A percentile compares a stretch with the other conserved stretches of the same genome.
These are phyloP conservation scores for Fusarium sp. DNA, from an alignment of 2,329 filamentous ascomycete genomes.

Conservation along the genomic window DNA sequence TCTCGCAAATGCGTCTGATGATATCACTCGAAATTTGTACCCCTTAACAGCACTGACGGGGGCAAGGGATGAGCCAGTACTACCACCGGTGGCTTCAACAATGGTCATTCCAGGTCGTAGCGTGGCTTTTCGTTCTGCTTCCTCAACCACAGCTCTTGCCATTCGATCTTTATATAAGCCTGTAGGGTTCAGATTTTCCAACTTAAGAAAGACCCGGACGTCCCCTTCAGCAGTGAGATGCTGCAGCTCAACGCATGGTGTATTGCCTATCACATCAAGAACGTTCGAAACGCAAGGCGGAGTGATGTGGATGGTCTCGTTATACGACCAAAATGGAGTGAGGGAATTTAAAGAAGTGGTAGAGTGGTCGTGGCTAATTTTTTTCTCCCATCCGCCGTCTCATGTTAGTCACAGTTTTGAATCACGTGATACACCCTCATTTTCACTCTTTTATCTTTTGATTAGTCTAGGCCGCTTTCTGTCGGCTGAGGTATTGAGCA, in stretches of 20 bases:
- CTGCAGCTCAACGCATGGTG: background rate
- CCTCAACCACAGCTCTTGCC: constrained; percentile 14
- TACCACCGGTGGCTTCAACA: constrained; percentile 11
- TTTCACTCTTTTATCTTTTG: too few relatives aligned
- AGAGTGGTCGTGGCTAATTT: too few relatives aligned
- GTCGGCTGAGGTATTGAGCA: too few relatives aligned
- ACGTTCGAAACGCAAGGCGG: background rate
- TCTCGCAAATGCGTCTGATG: background rate
- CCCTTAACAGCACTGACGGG: constrained; percentile 14
- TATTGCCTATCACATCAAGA: background rate
- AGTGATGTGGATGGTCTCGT: too few relatives aligned
- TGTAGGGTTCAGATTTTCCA: constrained; percentile 10
- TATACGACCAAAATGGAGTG: too few relatives aligned
- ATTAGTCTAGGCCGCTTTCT: too few relatives aligned
- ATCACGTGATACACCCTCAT: too few relatives aligned
- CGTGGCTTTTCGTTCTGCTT: background rate
- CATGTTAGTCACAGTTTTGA: too few relatives aligned
- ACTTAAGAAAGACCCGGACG: constrained; percentile 5
- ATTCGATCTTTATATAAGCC: constrained; percentile 24
- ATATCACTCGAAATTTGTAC: background rate
- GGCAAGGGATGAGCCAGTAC: constrained; percentile 18
- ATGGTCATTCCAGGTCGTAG: constrained; percentile 4
- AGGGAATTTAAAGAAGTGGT: too few relatives aligned
- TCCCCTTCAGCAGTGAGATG: background rate
- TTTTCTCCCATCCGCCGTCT: too few relatives aligned